Evolutionary conservation across 2,329 filamentous ascomycete species (phyloP), one percentile per base, ranked within the genome.

Genomic region (Grosmannia huntii): DNA sequence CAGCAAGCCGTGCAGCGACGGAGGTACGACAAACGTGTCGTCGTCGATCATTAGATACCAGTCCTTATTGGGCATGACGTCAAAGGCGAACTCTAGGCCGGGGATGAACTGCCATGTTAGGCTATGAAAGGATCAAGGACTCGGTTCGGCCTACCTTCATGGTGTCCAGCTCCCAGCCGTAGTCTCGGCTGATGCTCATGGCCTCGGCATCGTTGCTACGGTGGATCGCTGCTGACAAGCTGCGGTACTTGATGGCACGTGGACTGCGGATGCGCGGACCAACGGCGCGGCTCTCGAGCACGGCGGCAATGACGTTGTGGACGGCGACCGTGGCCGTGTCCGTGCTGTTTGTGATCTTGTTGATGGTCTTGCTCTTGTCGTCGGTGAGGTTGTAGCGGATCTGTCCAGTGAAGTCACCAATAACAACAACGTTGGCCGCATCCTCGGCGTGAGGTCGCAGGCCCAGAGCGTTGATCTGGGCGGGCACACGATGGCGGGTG

Each of bases 21-120:
- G 70, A 56, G 73, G 73, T 51, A 81, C 71, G 51, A 82, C 65
- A 64, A 76, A 82, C 0, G 78, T 82, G 65, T 83, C 79, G 66
- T 82, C 80, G 66, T 82, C 79, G 16, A 80, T 67, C 62, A 82
- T 75, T 61, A 82, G 66, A 64, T 81, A 82, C 80, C 80, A 82
- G 65, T 80, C 79, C 69, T 81, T 82, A 60, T 71, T 66, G 0
- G 79, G 79, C 65, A 81, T 70, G 19, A 68, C 71, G 46, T 71
- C 67, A 69, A 76, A 80, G 23, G 76, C 70, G 60, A 78, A 72
- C 62, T 81, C 76, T 62, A 83, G 74, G 50, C 77, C 76, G 48
- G 77, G 74, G 56, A 82, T 74, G 64, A 81, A 81, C 79, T 81
- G 60, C 2, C 7, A 12, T 11, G 33, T 51, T 14, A 51, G 4